These are phyloP conservation scores for Sporobolomyces phaffii DNA, from an alignment of 768 basidiomycete genomes.

Conservation along the genomic window DNA sequence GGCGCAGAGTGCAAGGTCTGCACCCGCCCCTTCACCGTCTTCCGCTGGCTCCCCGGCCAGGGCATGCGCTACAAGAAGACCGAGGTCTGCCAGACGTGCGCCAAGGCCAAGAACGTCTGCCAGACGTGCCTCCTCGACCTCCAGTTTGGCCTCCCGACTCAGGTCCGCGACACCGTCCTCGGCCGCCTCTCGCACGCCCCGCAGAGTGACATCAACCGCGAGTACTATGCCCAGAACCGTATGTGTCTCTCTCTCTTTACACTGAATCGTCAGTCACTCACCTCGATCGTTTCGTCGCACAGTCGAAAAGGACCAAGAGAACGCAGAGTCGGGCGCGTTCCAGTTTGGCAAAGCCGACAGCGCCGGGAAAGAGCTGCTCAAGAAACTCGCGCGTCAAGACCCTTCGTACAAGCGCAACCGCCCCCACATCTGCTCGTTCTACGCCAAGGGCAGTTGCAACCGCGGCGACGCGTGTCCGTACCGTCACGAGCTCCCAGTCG, in stretches of 20 bases:
- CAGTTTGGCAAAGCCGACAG: constrained; percentile 42
- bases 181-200: constrained; percentile 72
- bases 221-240: constrained; percentile 90
- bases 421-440: constrained; percentile 92
- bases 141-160: constrained; percentile 90
- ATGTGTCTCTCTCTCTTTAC: constrained; percentile 48
- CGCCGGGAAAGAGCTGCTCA: constrained; percentile 90
- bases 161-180: constrained; percentile 92
- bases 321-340: constrained; percentile 38
- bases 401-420: constrained; percentile 96
- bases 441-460: constrained; percentile 86
- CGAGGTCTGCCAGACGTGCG: constrained; percentile 92
- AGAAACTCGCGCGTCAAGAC: constrained; percentile 72
- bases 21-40: constrained; percentile 61
- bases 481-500: constrained; percentile 78
- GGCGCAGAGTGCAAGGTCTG: constrained; percentile 96
- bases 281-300: background rate
- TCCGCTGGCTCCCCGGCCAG: constrained; percentile 93
- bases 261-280: background rate
- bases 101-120: constrained; percentile 69
- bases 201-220: constrained; percentile 92
- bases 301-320: constrained; percentile 31
- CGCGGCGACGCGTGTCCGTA: constrained; percentile 90
- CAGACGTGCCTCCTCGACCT: constrained; percentile 96
- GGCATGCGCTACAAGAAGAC: constrained; percentile 95